A percentile compares a stretch with the other conserved stretches of the same genome.
Evolutionary conservation across 352 stramenopile genomes (phyloP).

Genomic region (Phytophthora pisi): DNA sequence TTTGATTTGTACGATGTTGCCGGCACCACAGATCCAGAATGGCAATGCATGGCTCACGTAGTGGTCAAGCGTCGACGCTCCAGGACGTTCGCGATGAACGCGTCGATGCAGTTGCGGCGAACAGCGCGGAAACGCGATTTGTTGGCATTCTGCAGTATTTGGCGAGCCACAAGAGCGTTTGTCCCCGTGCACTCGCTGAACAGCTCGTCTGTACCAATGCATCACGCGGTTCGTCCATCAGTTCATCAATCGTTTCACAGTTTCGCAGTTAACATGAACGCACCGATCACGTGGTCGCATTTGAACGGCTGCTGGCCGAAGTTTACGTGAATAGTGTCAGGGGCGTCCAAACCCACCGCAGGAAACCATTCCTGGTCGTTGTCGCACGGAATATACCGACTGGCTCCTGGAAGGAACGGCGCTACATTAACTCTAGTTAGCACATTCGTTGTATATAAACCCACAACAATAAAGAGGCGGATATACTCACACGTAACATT

Average conservation of each 20-base stretch:
- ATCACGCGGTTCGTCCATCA: neutral
- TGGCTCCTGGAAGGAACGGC: slow-evolving; percentile 20
- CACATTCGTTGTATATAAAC: neutral
- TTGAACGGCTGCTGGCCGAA: slow-evolving; percentile 75
- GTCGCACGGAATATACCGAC: slow-evolving; percentile 30
- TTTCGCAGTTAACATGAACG: neutral
- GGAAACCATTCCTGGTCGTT: slow-evolving; percentile 62
- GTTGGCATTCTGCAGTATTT: slow-evolving; percentile 24
- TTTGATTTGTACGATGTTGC: neutral
- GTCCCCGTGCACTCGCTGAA: slow-evolving; percentile 45
- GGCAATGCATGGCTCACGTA: neutral
- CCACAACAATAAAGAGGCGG: neutral
- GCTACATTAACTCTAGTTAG: slow-evolving; percentile 7
- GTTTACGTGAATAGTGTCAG: slow-evolving; percentile 77
- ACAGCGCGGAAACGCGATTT: slow-evolving; percentile 13
- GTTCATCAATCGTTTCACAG: neutral
- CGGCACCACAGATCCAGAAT: no score
- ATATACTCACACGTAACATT: slow-evolving; percentile 45
- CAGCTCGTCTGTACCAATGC: slow-evolving; percentile 42
- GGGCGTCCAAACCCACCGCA: slow-evolving; percentile 76
- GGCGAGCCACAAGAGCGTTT: slow-evolving; percentile 14
- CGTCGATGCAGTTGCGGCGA: slow-evolving; percentile 29
- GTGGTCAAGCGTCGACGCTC: slow-evolving; percentile 16
- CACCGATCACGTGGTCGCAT: slow-evolving; percentile 44
- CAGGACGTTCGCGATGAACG: slow-evolving; percentile 30